A percentile compares a stretch with the other conserved stretches of the same genome.
Conservation (phyloP, 2,329 filamentous ascomycete species). For the Coniosporium tulheliwenetii region DNA sequence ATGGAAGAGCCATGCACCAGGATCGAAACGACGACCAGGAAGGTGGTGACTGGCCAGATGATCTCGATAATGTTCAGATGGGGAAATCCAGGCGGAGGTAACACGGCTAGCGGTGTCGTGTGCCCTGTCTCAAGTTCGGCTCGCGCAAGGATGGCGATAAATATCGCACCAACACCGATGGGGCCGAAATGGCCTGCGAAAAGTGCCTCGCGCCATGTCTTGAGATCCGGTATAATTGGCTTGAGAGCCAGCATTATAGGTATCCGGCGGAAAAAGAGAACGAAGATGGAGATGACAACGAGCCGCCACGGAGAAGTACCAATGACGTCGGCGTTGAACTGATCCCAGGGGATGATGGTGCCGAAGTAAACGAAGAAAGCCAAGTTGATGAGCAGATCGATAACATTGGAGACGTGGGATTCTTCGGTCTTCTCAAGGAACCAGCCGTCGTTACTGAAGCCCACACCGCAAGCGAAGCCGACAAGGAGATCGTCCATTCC, state of each 20-base stretch:
- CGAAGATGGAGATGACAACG: conserved; percentile 83
- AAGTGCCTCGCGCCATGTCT: conserved; percentile 92
- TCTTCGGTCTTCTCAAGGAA: conserved; percentile 97
- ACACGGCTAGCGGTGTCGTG: conserved; percentile 54
- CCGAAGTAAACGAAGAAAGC: conserved; percentile 97
- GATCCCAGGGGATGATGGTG: conserved; percentile 90
- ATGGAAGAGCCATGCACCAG: conserved; percentile 95
- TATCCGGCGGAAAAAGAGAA: conserved; percentile 90
- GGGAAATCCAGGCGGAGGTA: conserved; percentile 42
- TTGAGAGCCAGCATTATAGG: conserved; percentile 88
- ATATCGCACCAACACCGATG: conserved; percentile 93
- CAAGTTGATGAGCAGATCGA: conserved; percentile 91
- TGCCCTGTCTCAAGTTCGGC: conserved; percentile 71
- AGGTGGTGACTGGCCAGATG: conserved; percentile 92
- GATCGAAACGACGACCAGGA: conserved; percentile 88
- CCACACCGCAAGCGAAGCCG: conserved; percentile 90
- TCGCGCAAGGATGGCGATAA: conserved; percentile 80
- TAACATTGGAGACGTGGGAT: conserved; percentile 97
- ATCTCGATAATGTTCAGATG: conserved; percentile 61
- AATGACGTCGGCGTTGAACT: conserved; percentile 59
- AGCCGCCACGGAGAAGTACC: conserved; percentile 78
- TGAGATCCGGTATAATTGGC: conserved; percentile 87
- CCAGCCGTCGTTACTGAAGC: conserved; percentile 98
- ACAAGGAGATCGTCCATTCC: conserved; percentile 89
- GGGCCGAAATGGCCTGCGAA: conserved; percentile 97